Conservation (phyloP, 208 protist species). For the Acanthamoeba culbertsoni region DNA sequence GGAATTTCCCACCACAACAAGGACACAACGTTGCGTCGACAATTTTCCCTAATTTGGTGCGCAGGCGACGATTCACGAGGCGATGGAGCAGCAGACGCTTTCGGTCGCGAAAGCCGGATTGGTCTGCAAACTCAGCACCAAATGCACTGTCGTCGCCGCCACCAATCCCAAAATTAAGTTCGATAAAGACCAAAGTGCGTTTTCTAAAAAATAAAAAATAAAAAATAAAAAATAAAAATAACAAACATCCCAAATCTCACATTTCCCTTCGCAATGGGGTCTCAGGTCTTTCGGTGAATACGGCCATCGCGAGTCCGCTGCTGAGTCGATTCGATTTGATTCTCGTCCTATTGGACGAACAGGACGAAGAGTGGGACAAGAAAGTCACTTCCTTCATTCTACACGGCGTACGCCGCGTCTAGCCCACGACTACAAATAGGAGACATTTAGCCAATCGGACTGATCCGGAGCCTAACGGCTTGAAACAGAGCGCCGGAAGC, state of each 20-base stretch:
- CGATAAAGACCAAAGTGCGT: conserved; percentile 92
- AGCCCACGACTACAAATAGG: conserved; percentile 89
- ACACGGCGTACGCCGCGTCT: neutral
- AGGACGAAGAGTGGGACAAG: neutral
- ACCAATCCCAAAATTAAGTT: conserved; percentile 97
- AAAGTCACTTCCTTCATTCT: neutral
- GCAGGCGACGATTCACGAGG: conserved; percentile 97
- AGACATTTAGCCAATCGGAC: too few relatives aligned
- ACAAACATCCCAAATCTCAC: neutral
- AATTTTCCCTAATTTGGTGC: conserved; percentile 86
- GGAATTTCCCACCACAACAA: too few relatives aligned
- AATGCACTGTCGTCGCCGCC: conserved; percentile 97
- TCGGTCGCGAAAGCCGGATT: conserved; percentile 99
- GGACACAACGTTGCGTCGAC: neutral
- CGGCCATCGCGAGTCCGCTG: conserved; percentile 87
- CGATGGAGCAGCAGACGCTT: conserved; percentile 99
- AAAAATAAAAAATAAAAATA: too few relatives aligned
- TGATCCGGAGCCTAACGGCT: conserved; percentile 93
- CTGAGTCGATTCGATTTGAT: conserved; percentile 96
- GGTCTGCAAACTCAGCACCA: conserved; percentile 97
- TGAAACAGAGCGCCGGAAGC: conserved; percentile 94
- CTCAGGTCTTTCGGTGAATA: conserved; percentile 94
- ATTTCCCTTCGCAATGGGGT: neutral
- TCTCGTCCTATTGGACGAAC: conserved; percentile 21
- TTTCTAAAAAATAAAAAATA: too few relatives aligned